These are phyloP conservation scores for Peterozyma toletana DNA, from an alignment of 805 yeast genomes.

Conservation along the genomic window DNA sequence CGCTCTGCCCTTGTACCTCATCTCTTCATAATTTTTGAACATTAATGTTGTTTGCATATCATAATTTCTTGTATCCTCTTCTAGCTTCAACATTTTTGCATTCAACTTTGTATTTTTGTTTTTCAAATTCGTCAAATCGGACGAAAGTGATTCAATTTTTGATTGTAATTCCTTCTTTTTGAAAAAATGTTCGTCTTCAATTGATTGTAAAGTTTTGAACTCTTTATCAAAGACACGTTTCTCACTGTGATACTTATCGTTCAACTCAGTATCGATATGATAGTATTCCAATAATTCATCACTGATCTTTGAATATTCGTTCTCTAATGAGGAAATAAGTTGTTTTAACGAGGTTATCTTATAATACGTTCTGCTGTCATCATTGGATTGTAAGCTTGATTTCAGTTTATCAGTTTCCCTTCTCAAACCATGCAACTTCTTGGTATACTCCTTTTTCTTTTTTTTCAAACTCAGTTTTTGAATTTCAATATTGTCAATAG, in stretches of 20 bases:
- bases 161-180: constrained; percentile 16
- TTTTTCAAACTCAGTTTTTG: constrained; percentile 54
- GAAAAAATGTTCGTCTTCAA: constrained; percentile 20
- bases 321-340: constrained; percentile 31
- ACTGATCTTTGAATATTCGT: constrained; percentile 25
- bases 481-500: constrained; percentile 50
- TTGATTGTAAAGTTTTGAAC: constrained; percentile 21
- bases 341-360: constrained; percentile 45
- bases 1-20: neutral
- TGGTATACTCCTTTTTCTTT: constrained; percentile 49
- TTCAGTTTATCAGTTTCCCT: constrained; percentile 27
- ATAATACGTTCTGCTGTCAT: constrained; percentile 49
- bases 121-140: constrained; percentile 20
- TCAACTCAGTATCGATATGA: constrained; percentile 28
- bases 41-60: neutral
- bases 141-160: constrained; percentile 16
- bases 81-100: constrained; percentile 22
- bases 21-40: neutral
- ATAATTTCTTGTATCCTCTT: constrained; percentile 9
- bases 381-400: constrained; percentile 25
- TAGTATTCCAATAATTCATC: constrained; percentile 25
- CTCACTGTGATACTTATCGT: constrained; percentile 28
- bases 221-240: constrained; percentile 30
- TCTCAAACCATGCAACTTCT: constrained; percentile 40
- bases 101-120: constrained; percentile 25